These are phyloP conservation scores for Apophysomyces trapeziformis DNA, from an alignment of 371 early-diverging fungal species.

Conservation along the genomic window DNA sequence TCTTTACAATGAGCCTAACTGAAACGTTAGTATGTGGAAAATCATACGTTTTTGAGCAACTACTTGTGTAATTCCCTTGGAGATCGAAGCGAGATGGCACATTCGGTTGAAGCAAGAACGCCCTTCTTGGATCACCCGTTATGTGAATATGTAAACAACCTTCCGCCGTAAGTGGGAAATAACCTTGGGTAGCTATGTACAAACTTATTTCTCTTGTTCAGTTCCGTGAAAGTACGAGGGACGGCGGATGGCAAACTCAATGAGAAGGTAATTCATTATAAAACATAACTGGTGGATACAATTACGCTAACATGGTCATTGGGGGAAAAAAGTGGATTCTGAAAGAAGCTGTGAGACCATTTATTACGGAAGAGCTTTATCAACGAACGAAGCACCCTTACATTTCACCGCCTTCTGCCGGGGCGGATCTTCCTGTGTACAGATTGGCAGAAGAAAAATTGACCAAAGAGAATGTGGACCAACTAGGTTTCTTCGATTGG, in stretches of 20 bases:
- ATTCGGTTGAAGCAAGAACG: conserved; percentile 33
- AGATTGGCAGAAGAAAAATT: conserved; percentile 15
- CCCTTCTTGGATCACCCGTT: conserved; percentile 30
- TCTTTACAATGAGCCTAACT: not conserved
- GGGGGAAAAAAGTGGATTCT: conserved; percentile 27
- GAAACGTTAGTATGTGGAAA: conserved; percentile 22
- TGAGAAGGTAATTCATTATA: not conserved
- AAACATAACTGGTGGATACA: too few relatives aligned
- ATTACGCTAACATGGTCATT: not conserved
- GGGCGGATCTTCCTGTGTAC: conserved; percentile 4
- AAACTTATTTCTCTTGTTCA: not conserved
- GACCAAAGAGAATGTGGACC: conserved; percentile 18
- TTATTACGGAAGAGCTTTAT: conserved; percentile 27
- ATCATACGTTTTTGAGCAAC: conserved; percentile 25
- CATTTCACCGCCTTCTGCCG: conserved; percentile 23
- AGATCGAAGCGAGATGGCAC: conserved; percentile 36
- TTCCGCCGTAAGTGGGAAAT: conserved; percentile 21
- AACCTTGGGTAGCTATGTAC: not conserved
- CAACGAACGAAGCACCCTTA: conserved; percentile 30
- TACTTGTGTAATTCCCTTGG: conserved; percentile 27
- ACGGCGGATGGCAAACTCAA: not conserved
- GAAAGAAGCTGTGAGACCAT: conserved; percentile 30
- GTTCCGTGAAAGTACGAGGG: not conserved
- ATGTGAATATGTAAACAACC: conserved; percentile 29
- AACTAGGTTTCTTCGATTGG: conserved; percentile 22